Conservation (phyloP, 2,329 filamentous ascomycete species). For the Trematosphaeria pertusa region DNA sequence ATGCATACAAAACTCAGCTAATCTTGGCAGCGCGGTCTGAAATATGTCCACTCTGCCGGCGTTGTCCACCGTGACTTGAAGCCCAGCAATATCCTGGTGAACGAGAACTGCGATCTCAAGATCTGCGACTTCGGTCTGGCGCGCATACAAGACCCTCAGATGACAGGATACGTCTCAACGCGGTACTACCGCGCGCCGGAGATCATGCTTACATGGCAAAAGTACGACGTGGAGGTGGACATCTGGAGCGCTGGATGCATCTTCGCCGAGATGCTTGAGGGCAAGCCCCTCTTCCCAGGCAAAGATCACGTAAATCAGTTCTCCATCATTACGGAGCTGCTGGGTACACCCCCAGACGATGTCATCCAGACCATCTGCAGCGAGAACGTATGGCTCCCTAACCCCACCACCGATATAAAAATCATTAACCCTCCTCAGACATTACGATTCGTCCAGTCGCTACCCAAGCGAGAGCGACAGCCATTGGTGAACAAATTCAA, state of each 20-base stretch:
- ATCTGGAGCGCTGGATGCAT: slow-evolving; percentile 99
- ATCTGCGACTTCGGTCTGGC: slow-evolving; percentile 99
- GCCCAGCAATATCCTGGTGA: slow-evolving; percentile 98
- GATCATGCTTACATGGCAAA: slow-evolving; percentile 99
- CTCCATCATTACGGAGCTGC: slow-evolving; percentile 97
- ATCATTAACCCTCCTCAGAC: slow-evolving; percentile 65
- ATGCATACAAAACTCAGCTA: slow-evolving; percentile 46
- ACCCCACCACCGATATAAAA: background rate
- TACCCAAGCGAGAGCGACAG: slow-evolving; percentile 92
- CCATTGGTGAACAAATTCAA: slow-evolving; percentile 89
- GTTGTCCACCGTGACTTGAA: slow-evolving; percentile 98
- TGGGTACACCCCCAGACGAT: slow-evolving; percentile 96
- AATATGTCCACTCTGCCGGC: slow-evolving; percentile 98
- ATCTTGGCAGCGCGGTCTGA: slow-evolving; percentile 78
- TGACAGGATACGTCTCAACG: slow-evolving; percentile 99
- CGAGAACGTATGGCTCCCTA: slow-evolving; percentile 75
- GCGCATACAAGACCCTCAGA: slow-evolving; percentile 97
- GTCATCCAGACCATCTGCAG: slow-evolving; percentile 98
- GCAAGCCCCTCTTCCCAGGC: slow-evolving; percentile 96
- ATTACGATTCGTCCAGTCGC: slow-evolving; percentile 93
- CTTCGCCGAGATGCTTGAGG: slow-evolving; percentile 98
- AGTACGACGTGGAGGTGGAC: slow-evolving; percentile 98
- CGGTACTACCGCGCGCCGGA: slow-evolving; percentile 98
- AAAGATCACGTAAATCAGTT: slow-evolving; percentile 99
- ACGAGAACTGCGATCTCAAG: slow-evolving; percentile 99